Evolutionary conservation across 176 grass and related monocot species (phyloP).

Genomic region (Elymus sibiricus): DNA sequence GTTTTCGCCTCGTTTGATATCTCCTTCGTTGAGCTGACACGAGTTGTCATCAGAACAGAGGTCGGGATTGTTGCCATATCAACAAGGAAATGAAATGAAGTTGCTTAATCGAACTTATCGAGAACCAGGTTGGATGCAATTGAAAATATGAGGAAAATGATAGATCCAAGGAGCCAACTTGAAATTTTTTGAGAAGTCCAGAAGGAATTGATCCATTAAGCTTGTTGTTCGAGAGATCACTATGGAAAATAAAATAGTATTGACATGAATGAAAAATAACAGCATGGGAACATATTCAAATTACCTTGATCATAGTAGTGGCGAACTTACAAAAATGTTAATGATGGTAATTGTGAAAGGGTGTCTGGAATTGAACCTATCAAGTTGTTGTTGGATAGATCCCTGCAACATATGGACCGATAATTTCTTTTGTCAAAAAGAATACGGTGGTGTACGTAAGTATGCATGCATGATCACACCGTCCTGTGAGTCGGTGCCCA

Average conservation of each 20-base stretch:
- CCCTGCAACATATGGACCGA: too few species aligned
- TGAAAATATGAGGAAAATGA: neutral
- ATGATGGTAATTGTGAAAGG: too few species aligned
- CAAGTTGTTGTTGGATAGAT: too few species aligned
- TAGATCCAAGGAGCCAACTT: constrained; percentile 22
- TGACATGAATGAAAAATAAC: neutral
- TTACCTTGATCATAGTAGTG: neutral
- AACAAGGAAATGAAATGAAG: neutral
- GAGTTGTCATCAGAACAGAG: constrained; percentile 32
- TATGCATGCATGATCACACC: neutral
- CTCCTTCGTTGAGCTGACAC: neutral
- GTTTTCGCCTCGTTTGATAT: constrained; percentile 3
- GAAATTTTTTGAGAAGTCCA: constrained; percentile 16
- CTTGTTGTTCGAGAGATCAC: neutral
- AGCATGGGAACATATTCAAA: neutral
- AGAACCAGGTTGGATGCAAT: too few species aligned
- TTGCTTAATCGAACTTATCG: too few species aligned
- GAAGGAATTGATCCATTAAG: neutral
- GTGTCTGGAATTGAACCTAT: too few species aligned
- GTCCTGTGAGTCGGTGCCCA: neutral
- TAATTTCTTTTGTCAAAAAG: neutral
- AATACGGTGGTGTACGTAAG: neutral
- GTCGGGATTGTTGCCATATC: constrained; percentile 27
- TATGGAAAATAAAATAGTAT: neutral
- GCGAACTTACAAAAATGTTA: too few species aligned